Conservation (phyloP, 352 stramenopile species). For the Vaucheria bursata region DNA sequence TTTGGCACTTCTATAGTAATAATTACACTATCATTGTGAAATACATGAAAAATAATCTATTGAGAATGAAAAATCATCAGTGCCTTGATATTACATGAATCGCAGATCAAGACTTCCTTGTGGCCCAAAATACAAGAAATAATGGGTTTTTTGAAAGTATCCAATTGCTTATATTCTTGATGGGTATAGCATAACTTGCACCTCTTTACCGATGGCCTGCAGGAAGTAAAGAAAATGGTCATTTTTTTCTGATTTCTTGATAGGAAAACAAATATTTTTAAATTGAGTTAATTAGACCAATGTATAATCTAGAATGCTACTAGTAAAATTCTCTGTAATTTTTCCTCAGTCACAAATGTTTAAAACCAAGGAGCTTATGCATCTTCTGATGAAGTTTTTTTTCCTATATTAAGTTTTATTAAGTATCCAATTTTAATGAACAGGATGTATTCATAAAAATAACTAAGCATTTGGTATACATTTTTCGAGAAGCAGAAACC, state of each 20-base stretch:
- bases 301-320: not conserved
- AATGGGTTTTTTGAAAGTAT: too few species aligned
- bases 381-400: not conserved
- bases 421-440: too few species aligned
- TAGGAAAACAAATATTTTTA: not conserved
- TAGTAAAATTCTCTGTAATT: not conserved
- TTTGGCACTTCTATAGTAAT: too few species aligned
- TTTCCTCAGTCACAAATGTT: not conserved
- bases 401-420: not conserved
- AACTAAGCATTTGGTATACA: too few species aligned
- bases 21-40: too few species aligned
- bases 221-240: not conserved
- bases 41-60: too few species aligned
- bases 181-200: constrained; percentile 99
- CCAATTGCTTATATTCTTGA: constrained; percentile 95
- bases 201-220: constrained; percentile 84
- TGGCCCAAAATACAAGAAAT: too few species aligned
- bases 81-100: too few species aligned
- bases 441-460: too few species aligned
- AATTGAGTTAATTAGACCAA: not conserved
- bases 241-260: constrained; percentile 43
- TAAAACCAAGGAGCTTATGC: not conserved
- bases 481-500: too few species aligned
- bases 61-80: too few species aligned
- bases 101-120: too few species aligned